A percentile compares a stretch with the other conserved stretches of the same genome.
Evolutionary conservation across 2,329 filamentous ascomycete species (phyloP).

Genomic region (Trichoderma atroviride): DNA sequence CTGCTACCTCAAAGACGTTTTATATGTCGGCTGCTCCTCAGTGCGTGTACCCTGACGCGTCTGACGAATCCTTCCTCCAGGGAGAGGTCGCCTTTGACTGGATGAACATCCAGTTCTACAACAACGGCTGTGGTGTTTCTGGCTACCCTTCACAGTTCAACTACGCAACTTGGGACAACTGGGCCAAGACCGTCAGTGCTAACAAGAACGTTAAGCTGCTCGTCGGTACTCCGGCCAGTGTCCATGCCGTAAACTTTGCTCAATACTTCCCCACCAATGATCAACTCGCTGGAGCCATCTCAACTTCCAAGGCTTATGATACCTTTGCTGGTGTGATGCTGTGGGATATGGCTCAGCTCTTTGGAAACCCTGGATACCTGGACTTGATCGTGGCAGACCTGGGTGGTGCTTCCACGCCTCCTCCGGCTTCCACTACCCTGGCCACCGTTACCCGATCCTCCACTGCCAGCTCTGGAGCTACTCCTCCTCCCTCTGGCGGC

Average conservation of each 20-base stretch:
- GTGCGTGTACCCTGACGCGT: conserved; percentile 65
- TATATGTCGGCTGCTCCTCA: conserved; percentile 69
- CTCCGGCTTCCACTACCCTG: conserved; percentile 1
- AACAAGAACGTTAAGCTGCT: conserved; percentile 65
- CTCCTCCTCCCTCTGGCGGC: conserved; percentile 4
- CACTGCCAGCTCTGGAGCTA: conserved; percentile 4
- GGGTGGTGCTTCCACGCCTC: conserved; percentile 4
- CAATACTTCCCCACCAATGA: conserved; percentile 49
- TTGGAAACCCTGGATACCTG: conserved; percentile 59
- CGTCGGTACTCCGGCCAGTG: conserved; percentile 61
- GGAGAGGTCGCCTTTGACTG: conserved; percentile 59
- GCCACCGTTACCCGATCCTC: conserved; percentile 7
- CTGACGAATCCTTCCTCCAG: conserved; percentile 59
- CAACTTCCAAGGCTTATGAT: conserved; percentile 55
- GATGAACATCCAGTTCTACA: conserved; percentile 68
- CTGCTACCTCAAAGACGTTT: conserved; percentile 57
- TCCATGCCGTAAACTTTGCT: conserved; percentile 54
- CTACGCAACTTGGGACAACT: conserved; percentile 65
- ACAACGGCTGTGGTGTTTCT: conserved; percentile 65
- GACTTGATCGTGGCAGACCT: conserved; percentile 45
- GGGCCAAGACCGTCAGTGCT: conserved; percentile 59
- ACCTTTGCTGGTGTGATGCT: conserved; percentile 71
- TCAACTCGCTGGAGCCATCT: conserved; percentile 53
- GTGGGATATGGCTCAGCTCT: conserved; percentile 67
- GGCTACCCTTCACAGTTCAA: conserved; percentile 54